Base-by-base conservation (phyloP, 805 yeast species). In the Naumovozyma baii region DNA sequence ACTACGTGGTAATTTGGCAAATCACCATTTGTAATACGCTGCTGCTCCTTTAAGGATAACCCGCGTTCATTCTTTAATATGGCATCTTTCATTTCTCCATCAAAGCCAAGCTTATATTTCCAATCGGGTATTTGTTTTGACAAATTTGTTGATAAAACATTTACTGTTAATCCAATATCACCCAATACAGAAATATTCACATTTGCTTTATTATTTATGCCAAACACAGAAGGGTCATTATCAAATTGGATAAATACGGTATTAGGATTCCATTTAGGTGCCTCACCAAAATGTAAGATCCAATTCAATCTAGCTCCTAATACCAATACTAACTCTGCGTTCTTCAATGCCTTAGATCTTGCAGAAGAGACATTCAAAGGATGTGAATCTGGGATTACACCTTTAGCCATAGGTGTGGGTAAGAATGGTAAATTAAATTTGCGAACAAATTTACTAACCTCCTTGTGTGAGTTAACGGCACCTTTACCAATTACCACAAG, bases 351-450 rank as follows among this genome's bases (percentile, higher is more conserved):
- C n/a, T 64, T 61, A 0, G 84, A 75, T 41, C 87, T 63, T 3
- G 83, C 83, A 2, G 83, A 75, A 0, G 82, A 72, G 12, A 76
- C 67, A 47, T 80, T 80, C 25, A 67, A 52, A 0, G 49, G 50
- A 31, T 61, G 55, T 3, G 57, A 46, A 51, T 80, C 88, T 2
- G 73, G 63, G 1, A 80, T 59, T 0, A 80, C 74, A 8, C 88
- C 88, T 55, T 80, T 80, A 0, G 83, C 88, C 88, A 80, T 80
- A 3, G 88, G 86, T 0, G 87, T 80, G 8, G 87, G 84, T 36
- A 80, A 51, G 47, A 80, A 80, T 1, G 81, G 74, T 1, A 80
- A 37, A 8, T 62, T 50, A 38, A 74, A 71, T 1, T 39, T 29
- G 4, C 53, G 38, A 15, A 80, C 66, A 37, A 80, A 65, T 0